Evolutionary conservation across 1,284 basidiomycete genomes (phyloP), one percentile per base, ranked within the genome.

Genomic region (Boletus semigastroideus): DNA sequence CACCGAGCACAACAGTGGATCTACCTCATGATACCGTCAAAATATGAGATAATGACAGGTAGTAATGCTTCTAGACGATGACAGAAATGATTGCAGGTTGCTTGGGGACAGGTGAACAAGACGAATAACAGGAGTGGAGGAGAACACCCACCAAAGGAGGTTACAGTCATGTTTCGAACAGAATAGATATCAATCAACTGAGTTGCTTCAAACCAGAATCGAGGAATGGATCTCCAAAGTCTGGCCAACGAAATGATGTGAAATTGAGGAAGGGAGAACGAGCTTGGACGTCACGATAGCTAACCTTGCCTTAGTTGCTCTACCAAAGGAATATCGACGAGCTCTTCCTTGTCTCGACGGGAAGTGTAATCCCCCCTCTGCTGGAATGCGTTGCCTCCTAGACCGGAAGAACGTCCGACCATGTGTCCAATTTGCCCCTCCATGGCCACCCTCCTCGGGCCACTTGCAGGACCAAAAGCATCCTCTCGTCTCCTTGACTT

Each of bases 211-310:
- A 44, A 40, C 47, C 36, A 44, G 63, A 46, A 3, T 78, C 74
- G 46, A 77, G 64, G 52, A 78, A 75, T n/a, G 76, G 76, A 55
- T 78, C 77, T 31, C 77, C 77, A 42, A 78, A 75, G 49, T 72
- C 76, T 78, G 56, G 33, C 30, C 42, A 51, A 30, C 13, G 27
- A 45, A 31, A 37, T 4, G 44, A 52, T 42, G 38, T 57, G 22
- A 33, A 41, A 9, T 28, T 33, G 43, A 30, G 50, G 47, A 28
- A 30, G 45, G 10, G 34, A 44, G 12, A n/a, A 40, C 42, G 42
- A 13, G 30, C 25, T 16, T 20, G 8, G 38, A 46, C 10, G 5
- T 14, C 19, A 41, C 27, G 3, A 14, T 28, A 10, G 55, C 72
- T 40, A 46, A 78, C 76, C 69, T 57, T 66, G 63, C 58, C 73